Evolutionary conservation across 2,329 filamentous ascomycete genomes (phyloP).

Genomic region (Diaporthe longicolla): DNA sequence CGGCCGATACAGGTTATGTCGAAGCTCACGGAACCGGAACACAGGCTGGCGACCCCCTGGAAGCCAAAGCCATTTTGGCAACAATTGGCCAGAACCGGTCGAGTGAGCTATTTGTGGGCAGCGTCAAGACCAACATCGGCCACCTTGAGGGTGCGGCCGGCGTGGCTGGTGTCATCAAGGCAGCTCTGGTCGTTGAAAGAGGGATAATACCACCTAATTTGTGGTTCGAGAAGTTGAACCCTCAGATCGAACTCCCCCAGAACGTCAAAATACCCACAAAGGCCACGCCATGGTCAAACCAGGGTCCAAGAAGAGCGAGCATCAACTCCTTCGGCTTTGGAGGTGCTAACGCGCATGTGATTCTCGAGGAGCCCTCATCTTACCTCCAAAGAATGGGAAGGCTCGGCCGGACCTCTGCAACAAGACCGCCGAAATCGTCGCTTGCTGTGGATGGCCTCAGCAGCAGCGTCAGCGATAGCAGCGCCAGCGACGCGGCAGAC

Average conservation of each 20-base stretch:
- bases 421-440: too few species aligned
- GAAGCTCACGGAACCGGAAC: constrained; percentile 45
- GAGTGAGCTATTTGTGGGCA: constrained; percentile 41
- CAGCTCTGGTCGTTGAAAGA: neutral
- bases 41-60: constrained; percentile 6
- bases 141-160: constrained; percentile 33
- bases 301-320: neutral
- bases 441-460: too few species aligned
- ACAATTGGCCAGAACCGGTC: constrained; percentile 5
- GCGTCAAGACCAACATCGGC: constrained; percentile 48
- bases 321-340: too few species aligned
- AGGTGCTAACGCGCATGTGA: too few species aligned
- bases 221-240: constrained; percentile 45
- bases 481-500: too few species aligned
- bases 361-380: too few species aligned
- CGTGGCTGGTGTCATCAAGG: constrained; percentile 32
- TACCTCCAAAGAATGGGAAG: too few species aligned
- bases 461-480: too few species aligned
- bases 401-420: too few species aligned
- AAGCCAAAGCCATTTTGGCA: constrained; percentile 16
- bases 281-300: neutral
- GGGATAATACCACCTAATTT: constrained; percentile 47
- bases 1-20: constrained; percentile 43
- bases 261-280: constrained; percentile 16
- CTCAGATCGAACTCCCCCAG: constrained; percentile 1